Conservation (phyloP, 257 asterid species). For the Solanum paucissectum region DNA sequence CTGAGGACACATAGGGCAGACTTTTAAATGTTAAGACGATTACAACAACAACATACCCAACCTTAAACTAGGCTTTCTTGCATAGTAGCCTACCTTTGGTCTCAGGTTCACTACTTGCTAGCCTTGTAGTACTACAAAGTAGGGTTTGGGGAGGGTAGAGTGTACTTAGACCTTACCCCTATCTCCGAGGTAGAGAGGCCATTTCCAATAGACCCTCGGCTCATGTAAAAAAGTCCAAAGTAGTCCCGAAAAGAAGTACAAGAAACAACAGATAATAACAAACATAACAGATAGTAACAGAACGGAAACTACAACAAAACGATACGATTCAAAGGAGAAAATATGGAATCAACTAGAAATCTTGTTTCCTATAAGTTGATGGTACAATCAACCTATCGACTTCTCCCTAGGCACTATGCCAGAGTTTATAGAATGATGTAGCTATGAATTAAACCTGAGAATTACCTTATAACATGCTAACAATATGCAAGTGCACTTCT, state of each 20-base stretch:
- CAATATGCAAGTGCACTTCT: background rate
- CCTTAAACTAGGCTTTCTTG: background rate
- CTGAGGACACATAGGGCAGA: constrained; percentile 7
- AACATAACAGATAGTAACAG: background rate
- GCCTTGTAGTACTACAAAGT: background rate
- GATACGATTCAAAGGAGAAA: background rate
- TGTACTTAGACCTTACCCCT: background rate
- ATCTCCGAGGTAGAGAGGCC: background rate
- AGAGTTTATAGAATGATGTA: background rate
- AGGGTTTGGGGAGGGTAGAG: background rate
- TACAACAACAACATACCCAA: background rate
- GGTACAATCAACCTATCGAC: background rate
- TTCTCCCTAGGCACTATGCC: background rate
- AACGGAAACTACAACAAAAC: background rate
- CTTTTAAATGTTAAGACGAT: background rate
- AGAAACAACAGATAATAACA: background rate
- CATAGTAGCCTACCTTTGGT: background rate
- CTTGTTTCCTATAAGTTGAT: background rate
- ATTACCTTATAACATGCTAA: background rate
- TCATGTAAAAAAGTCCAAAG: background rate
- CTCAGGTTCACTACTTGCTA: background rate
- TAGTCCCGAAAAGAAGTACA: background rate
- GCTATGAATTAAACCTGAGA: background rate
- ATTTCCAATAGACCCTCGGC: background rate
- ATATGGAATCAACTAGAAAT: background rate